Conservation (phyloP, 139 green algal genomes). For the Eudorina sp. region DNA sequence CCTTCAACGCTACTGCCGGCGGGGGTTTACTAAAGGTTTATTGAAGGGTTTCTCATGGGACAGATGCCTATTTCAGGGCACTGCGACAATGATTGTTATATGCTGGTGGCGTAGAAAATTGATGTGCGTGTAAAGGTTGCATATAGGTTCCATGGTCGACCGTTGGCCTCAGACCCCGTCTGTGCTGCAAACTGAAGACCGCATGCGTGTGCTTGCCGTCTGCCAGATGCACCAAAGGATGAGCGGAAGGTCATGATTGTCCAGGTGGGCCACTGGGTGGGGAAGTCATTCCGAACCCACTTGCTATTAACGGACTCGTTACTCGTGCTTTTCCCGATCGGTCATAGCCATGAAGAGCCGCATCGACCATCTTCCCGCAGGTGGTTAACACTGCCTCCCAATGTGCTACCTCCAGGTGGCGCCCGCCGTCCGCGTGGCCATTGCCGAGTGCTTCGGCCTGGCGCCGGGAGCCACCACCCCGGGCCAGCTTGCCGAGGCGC, state of each 20-base stretch:
- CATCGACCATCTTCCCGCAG: background rate
- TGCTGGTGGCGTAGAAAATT: no score
- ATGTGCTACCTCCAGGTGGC: slow-evolving; percentile 61
- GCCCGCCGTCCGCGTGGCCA: slow-evolving; percentile 76
- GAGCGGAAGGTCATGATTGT: slow-evolving; percentile 55
- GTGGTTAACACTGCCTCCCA: background rate
- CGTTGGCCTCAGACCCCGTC: no score
- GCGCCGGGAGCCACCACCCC: slow-evolving; percentile 55
- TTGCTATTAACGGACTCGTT: background rate
- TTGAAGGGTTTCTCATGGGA: no score
- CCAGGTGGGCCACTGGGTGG: slow-evolving; percentile 53
- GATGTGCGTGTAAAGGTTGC: background rate
- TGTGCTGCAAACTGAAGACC: background rate
- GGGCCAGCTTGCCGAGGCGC: slow-evolving; percentile 70
- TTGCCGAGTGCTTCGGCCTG: slow-evolving; percentile 74
- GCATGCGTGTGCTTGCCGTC: background rate
- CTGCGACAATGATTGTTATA: background rate
- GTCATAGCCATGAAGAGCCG: background rate
- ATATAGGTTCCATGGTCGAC: background rate
- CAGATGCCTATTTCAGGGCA: background rate
- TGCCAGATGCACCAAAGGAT: background rate
- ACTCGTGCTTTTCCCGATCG: background rate
- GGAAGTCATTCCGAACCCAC: background rate
- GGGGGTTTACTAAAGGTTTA: no score
- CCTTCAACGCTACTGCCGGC: background rate